A percentile compares a stretch with the other conserved stretches of the same genome.
These are phyloP conservation scores for Daldinia bambusicola DNA, from an alignment of 495 filamentous ascomycete genomes.

Conservation along the genomic window DNA sequence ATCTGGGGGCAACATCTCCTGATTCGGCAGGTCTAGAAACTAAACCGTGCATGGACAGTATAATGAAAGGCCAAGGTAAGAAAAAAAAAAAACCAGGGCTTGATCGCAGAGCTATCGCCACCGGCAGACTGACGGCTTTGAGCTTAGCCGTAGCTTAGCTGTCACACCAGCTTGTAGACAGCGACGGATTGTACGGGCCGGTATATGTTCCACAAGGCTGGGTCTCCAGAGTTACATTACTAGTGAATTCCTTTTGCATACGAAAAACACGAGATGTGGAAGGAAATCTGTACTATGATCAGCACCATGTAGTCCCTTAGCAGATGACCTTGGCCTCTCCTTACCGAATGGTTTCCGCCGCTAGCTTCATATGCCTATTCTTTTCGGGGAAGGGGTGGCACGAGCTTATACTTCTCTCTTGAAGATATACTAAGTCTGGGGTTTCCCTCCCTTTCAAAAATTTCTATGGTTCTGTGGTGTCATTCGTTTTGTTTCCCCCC, in stretches of 20 bases:
- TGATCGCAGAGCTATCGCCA: slow-evolving; percentile 17
- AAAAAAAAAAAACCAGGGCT: slow-evolving; percentile 13
- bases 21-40: slow-evolving; percentile 31
- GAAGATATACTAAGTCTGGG: slow-evolving; percentile 17
- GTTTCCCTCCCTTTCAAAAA: slow-evolving; percentile 29
- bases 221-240: slow-evolving; percentile 31
- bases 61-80: slow-evolving; percentile 2
- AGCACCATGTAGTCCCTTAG: slow-evolving; percentile 15
- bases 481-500: slow-evolving; percentile 29
- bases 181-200: slow-evolving; percentile 18
- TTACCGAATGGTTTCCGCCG: slow-evolving; percentile 15
- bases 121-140: slow-evolving; percentile 36
- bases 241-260: slow-evolving; percentile 23
- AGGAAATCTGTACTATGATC: slow-evolving; percentile 24
- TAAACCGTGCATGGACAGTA: slow-evolving; percentile 20
- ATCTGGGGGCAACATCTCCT: slow-evolving; percentile 29
- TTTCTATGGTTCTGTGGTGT: slow-evolving; percentile 28
- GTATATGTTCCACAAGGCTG: slow-evolving; percentile 39
- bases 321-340: slow-evolving; percentile 20
- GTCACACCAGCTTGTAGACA: slow-evolving; percentile 32
- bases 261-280: slow-evolving; percentile 8
- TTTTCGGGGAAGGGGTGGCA: neutral
- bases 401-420: slow-evolving; percentile 7
- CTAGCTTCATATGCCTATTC: slow-evolving; percentile 8
- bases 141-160: slow-evolving; percentile 37